Conservation (phyloP, 2,329 filamentous ascomycete species). For the Neofusicoccum kwambonambiense region DNA sequence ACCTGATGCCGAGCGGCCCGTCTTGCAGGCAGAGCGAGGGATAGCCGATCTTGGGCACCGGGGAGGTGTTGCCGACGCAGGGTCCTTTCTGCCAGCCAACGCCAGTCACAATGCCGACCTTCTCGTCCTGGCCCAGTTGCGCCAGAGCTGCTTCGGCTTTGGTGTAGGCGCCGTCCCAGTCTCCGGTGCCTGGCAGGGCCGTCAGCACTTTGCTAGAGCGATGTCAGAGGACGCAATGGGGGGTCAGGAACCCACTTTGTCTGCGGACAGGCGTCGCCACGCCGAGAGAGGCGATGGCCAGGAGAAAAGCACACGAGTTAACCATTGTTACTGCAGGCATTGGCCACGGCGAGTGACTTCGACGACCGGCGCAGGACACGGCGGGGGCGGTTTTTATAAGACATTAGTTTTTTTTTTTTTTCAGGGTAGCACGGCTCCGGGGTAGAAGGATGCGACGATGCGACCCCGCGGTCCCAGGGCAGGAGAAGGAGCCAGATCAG, state of each 20-base stretch:
- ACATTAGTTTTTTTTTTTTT: not conserved
- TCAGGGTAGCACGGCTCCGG: no score
- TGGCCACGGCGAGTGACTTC: not conserved
- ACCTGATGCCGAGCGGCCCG: conserved; percentile 41
- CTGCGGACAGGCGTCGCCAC: not conserved
- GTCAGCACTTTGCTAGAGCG: no score
- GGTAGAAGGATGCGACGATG: no score
- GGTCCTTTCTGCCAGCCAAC: conserved; percentile 34
- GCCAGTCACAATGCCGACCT: conserved; percentile 40
- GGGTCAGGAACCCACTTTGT: not conserved
- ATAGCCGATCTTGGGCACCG: conserved; percentile 35
- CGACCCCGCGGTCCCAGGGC: not conserved
- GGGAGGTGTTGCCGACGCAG: conserved; percentile 38
- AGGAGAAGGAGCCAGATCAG: not conserved
- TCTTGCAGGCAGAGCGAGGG: conserved; percentile 42
- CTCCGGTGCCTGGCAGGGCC: not conserved
- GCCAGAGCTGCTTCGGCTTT: conserved; percentile 41
- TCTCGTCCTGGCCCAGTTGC: conserved; percentile 40
- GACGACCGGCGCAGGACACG: not conserved
- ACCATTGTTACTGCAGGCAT: not conserved
- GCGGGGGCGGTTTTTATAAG: not conserved
- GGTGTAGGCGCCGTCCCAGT: conserved; percentile 40
- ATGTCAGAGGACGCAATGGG: not conserved
- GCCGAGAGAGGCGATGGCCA: not conserved
- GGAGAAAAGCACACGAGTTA: not conserved